phyloP scores from a whole-genome alignment of 2,329 filamentous ascomycete genomes.

The Helminthosporium solani region DNA sequence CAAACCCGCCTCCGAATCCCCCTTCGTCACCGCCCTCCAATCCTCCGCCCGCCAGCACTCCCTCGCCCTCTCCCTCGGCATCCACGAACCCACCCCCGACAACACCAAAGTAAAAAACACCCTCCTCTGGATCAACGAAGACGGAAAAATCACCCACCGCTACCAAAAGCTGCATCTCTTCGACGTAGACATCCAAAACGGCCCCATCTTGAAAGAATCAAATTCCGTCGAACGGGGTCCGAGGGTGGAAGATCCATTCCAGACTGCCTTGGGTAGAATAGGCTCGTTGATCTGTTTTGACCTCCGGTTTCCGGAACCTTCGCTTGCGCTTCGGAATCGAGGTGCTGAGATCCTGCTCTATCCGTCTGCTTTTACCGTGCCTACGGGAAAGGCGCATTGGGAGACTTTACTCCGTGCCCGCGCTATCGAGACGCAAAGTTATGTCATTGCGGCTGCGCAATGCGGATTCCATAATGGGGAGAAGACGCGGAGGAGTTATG shows the following conservation, averaged over 20 bases:
- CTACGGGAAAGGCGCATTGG: constrained; percentile 86
- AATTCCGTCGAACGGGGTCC: constrained; percentile 60
- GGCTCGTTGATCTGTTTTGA: constrained; percentile 90
- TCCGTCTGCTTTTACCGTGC: constrained; percentile 86
- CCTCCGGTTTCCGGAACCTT: constrained; percentile 77
- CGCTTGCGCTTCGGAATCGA: constrained; percentile 64
- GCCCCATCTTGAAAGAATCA: constrained; percentile 63
- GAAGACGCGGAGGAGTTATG: constrained; percentile 73
- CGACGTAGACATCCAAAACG: constrained; percentile 64
- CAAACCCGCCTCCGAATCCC: constrained; percentile 62
- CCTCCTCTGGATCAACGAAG: constrained; percentile 65
- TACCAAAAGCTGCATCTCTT: constrained; percentile 95
- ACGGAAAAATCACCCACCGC: constrained; percentile 58
- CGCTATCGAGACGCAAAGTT: constrained; percentile 86
- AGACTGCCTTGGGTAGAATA: constrained; percentile 71
- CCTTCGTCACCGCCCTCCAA: constrained; percentile 76
- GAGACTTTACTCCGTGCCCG: constrained; percentile 72
- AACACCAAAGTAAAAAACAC: constrained; percentile 62
- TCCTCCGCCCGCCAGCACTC: constrained; percentile 62
- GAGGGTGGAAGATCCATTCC: constrained; percentile 66
- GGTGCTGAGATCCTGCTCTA: constrained; percentile 78
- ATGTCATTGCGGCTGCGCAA: constrained; percentile 84
- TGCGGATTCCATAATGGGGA: constrained; percentile 66
- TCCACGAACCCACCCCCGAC: constrained; percentile 59
- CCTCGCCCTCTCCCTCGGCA: constrained; percentile 79